A percentile compares a stretch with the other conserved stretches of the same genome.
phyloP scores from a whole-genome alignment of 2,329 filamentous ascomycete species.

The Aspergillus alliaceus region DNA sequence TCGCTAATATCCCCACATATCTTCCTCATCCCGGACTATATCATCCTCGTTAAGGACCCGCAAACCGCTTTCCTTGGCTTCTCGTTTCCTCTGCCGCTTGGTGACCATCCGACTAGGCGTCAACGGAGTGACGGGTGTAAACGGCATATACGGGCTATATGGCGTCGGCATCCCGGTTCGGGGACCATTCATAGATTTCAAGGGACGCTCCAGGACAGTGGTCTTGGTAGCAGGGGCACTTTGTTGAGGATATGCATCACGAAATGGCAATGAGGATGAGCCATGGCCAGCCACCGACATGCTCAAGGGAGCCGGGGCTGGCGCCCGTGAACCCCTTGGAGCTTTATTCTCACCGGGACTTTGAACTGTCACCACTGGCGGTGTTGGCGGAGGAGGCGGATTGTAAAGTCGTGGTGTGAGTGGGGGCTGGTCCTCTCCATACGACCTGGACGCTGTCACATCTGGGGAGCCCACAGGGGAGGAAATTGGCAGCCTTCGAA shows the following conservation, averaged over 20 bases:
- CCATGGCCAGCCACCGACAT: conserved; percentile 29
- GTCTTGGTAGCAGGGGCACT: conserved; percentile 51
- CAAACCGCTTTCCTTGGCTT: conserved; percentile 43
- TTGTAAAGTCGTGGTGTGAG: conserved; percentile 59
- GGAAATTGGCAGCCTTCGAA: conserved; percentile 60
- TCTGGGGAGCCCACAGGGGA: conserved; percentile 52
- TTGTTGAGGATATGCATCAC: conserved; percentile 42
- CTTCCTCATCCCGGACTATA: conserved; percentile 45
- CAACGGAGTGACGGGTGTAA: conserved; percentile 50
- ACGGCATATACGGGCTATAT: conserved; percentile 53
- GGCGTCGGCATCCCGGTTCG: conserved; percentile 50
- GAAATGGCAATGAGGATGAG: conserved; percentile 44
- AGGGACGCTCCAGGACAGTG: conserved; percentile 48
- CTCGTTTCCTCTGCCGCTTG: conserved; percentile 44
- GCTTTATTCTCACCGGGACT: conserved; percentile 39
- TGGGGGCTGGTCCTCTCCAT: conserved; percentile 53
- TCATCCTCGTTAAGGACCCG: conserved; percentile 49
- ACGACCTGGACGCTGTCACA: conserved; percentile 42
- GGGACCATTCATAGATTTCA: conserved; percentile 37
- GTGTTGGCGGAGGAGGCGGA: conserved; percentile 55
- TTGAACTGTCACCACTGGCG: conserved; percentile 3
- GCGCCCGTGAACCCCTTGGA: conserved; percentile 18
- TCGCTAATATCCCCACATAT: conserved; percentile 44
- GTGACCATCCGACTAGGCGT: conserved; percentile 49
- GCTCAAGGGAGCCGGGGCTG: conserved; percentile 32